Evolutionary conservation across 352 stramenopile species (phyloP), one percentile per base, ranked within the genome.

Genomic region (Phytopythium kandeliae): DNA sequence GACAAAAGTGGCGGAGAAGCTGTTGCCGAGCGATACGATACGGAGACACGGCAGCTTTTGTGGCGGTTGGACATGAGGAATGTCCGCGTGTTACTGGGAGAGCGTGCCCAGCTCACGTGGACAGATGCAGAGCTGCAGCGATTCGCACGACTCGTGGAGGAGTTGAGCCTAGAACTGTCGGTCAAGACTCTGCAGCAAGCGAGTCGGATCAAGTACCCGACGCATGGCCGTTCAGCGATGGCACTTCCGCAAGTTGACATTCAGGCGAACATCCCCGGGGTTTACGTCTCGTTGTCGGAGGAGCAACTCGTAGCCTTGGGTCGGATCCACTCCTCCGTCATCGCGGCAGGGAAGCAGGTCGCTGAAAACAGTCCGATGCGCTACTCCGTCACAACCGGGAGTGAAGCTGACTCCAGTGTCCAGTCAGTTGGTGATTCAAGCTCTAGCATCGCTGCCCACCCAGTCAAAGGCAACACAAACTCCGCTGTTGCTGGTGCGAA

Each of bases 21-120:
- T 8, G 22, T 50, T 51, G 34, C 9, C 24, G 36, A 48, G 26
- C 17, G 12, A 1, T 24, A 31, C 10, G 48, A 48, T 16, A 25
- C 53, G 7, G 53, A 58, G n/a, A 25, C 44, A 8, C 63, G 58
- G 28, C 76, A 63, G 4, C 54, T 86, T 35, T 60, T 78, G 22
- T 93, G 82, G 82, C 65, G 68, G 10, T 53, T 86, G 19, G 62
- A 86, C 12, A 58, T 93, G 44, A 75, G 55, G 11, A 63, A 85
- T 13, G 70, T 93, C 11, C 74, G 85, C 33, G 68, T 90, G 16
- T 62, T 71, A 22, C 66, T 89, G 17, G 77, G 79, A 0, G 46
- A 56, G 15, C 58, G 81, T 4, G 56, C 79, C 4, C 48, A 64
- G 13, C 38, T 86, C 25, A 48, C 67, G 1, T 81, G 67, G 71